Evolutionary conservation across 805 yeast genomes (phyloP).

Genomic region (Starmerella vaccinii): DNA sequence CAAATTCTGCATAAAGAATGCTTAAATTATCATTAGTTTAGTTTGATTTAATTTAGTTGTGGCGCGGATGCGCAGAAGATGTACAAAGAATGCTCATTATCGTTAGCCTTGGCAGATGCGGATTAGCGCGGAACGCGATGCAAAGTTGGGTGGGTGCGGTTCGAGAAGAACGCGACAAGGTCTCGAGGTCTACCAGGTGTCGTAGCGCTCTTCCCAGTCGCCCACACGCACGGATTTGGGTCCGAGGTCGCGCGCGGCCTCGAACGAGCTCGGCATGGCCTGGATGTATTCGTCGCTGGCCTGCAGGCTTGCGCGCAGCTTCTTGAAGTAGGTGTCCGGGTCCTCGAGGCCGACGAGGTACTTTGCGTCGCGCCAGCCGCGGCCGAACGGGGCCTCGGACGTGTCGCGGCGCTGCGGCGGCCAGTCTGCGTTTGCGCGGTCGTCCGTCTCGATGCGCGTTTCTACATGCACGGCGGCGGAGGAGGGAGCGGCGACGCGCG

Average conservation of each 20-base stretch:
- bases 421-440: slow-evolving; percentile 7
- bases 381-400: background rate
- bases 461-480: background rate
- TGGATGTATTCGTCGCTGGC: background rate
- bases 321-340: slow-evolving; percentile 22
- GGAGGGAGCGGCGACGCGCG: too few relatives aligned
- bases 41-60: too few relatives aligned
- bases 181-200: slow-evolving; percentile 14
- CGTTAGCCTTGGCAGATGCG: too few relatives aligned
- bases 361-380: background rate
- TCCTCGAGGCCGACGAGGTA: slow-evolving; percentile 20
- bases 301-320: slow-evolving; percentile 11
- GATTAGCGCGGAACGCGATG: too few relatives aligned
- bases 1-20: too few relatives aligned
- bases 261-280: slow-evolving; percentile 15
- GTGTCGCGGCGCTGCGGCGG: slow-evolving; percentile 12
- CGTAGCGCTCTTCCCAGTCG: slow-evolving; percentile 26
- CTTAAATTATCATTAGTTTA: too few relatives aligned
- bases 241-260: slow-evolving; percentile 17
- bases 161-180: too few relatives aligned
- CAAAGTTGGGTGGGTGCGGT: too few relatives aligned
- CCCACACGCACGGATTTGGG: slow-evolving; percentile 9
- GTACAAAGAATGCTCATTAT: too few relatives aligned
- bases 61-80: too few relatives aligned
- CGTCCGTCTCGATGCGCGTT: background rate